Evolutionary conservation across 2,329 filamentous ascomycete genomes (phyloP).

Genomic region (Epichloe baconii): DNA sequence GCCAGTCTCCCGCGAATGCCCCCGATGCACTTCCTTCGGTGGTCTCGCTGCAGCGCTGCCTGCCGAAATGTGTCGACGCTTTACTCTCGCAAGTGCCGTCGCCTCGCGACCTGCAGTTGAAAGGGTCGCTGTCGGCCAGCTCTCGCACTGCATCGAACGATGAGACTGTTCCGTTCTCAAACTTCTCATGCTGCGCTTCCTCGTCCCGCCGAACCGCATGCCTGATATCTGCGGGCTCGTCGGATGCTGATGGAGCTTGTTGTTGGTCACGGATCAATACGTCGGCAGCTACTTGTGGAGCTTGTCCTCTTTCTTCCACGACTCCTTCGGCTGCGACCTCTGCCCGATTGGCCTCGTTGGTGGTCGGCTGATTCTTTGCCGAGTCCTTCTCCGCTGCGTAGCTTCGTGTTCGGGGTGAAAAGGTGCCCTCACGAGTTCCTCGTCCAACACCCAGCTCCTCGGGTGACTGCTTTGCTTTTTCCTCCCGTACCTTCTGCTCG

Average conservation of each 20-base stretch:
- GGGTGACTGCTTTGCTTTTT: conserved; percentile 34
- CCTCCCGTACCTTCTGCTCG: conserved; percentile 51
- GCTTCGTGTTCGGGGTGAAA: conserved; percentile 33
- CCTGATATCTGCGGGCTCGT: conserved; percentile 5
- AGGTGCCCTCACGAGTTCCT: conserved; percentile 26
- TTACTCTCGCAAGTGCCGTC: conserved; percentile 23
- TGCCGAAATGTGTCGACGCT: conserved; percentile 25
- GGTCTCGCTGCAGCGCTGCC: conserved; percentile 47
- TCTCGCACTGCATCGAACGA: conserved; percentile 34
- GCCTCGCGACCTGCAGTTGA: conserved; percentile 22
- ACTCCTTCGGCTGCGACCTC: conserved; percentile 10
- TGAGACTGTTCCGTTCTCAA: conserved; percentile 28
- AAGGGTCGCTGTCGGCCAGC: conserved; percentile 36
- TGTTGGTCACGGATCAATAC: conserved; percentile 13
- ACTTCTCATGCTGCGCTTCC: conserved; percentile 19
- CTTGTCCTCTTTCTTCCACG: conserved; percentile 10
- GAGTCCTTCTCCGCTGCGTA: conserved; percentile 20
- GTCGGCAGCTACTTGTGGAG: conserved; percentile 13
- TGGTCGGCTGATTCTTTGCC: conserved; percentile 9
- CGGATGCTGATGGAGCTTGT: conserved; percentile 5
- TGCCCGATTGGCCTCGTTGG: conserved; percentile 8
- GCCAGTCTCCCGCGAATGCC: conserved; percentile 44
- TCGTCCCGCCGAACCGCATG: neutral
- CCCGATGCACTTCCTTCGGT: conserved; percentile 46
- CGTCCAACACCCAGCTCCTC: conserved; percentile 26